A percentile compares a stretch with the other conserved stretches of the same genome.
These are phyloP conservation scores for Oryza meridionalis DNA, from an alignment of 176 grass and related monocot species.

Conservation along the genomic window DNA sequence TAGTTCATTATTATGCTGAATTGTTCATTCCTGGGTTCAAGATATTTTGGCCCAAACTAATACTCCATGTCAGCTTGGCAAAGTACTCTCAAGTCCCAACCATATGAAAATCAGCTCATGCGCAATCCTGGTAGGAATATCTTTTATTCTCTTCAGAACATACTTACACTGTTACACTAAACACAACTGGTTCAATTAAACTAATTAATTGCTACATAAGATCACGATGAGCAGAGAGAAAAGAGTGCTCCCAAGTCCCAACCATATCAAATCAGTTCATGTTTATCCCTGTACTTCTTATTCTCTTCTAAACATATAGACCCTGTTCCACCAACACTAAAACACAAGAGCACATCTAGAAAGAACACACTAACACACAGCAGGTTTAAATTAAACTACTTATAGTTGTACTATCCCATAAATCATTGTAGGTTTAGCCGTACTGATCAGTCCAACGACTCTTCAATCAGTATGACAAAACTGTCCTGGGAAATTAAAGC, in stretches of 20 bases:
- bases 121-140: not conserved
- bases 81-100: not conserved
- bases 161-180: not conserved
- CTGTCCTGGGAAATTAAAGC: not conserved
- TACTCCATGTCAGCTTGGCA: not conserved
- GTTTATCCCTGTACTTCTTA: not conserved
- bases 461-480: not conserved
- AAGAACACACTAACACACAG: not conserved
- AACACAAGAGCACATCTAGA: not conserved
- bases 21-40: not conserved
- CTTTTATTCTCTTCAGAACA: no score
- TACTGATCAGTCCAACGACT: slow-evolving; percentile 18
- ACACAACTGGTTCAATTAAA: not conserved
- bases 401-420: not conserved
- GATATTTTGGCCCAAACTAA: not conserved
- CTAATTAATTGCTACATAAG: not conserved
- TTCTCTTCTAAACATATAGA: not conserved
- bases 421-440: not conserved
- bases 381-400: not conserved
- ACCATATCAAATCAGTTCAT: not conserved
- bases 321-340: not conserved
- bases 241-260: not conserved
- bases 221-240: not conserved
- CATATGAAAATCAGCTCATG: not conserved
- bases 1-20: no score